Evolutionary conservation across 169 alveolate species (phyloP).

Genomic region (Plasmodium fragile): DNA sequence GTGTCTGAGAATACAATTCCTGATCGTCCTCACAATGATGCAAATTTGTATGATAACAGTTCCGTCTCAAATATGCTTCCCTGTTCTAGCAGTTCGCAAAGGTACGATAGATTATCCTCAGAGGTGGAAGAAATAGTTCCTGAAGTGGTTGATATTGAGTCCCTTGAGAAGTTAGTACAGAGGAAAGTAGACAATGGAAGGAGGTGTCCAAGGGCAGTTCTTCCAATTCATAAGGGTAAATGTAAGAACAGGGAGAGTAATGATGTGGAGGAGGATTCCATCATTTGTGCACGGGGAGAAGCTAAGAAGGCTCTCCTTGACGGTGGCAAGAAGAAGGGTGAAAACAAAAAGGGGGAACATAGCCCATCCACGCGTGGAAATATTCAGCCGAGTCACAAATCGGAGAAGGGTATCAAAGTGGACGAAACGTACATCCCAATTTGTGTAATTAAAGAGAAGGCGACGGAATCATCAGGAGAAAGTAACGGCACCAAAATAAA

Average conservation of each 20-base stretch:
- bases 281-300: not conserved
- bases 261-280: not conserved
- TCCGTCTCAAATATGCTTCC: not conserved
- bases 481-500: conserved; percentile 30
- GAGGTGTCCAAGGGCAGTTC: not conserved
- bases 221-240: not conserved
- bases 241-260: not conserved
- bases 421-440: conserved; percentile 48
- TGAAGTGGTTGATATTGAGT: not conserved
- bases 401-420: not conserved
- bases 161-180: not conserved
- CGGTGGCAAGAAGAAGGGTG: not conserved
- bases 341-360: not conserved
- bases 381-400: not conserved
- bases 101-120: not conserved
- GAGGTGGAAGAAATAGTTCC: not conserved
- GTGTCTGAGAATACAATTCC: not conserved
- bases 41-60: not conserved
- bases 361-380: not conserved
- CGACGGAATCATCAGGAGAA: conserved; percentile 22
- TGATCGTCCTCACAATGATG: not conserved
- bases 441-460: conserved; percentile 15
- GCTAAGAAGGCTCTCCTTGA: not conserved
- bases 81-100: not conserved
- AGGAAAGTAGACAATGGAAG: not conserved